Conservation (phyloP, 768 basidiomycete species). For the Paxillus rubicundulus region DNA sequence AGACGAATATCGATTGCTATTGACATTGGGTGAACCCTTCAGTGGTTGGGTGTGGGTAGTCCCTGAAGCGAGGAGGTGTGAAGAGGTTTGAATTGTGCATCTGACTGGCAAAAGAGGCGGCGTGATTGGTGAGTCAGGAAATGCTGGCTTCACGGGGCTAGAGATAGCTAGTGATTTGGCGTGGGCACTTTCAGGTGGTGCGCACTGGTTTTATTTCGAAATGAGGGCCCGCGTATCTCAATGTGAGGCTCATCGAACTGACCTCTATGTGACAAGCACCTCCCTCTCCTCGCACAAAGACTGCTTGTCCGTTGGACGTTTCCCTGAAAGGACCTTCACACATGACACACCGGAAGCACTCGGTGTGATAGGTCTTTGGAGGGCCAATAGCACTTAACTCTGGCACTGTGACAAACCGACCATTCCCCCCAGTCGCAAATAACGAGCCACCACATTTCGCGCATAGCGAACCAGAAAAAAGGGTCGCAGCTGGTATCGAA, state of each 20-base stretch:
- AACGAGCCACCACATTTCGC: conserved; percentile 57
- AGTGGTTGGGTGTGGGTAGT: conserved; percentile 8
- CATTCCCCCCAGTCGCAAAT: conserved; percentile 54
- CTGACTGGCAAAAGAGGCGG: conserved; percentile 21
- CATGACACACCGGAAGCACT: conserved; percentile 71
- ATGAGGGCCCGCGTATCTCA: conserved; percentile 6
- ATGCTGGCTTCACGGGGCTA: conserved; percentile 10
- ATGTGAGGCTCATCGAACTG: conserved; percentile 4
- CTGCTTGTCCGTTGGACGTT: conserved; percentile 55
- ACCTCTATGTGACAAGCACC: conserved; percentile 71
- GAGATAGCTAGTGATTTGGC: conserved; percentile 12
- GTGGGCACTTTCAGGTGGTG: conserved; percentile 36
- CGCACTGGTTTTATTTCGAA: conserved; percentile 34
- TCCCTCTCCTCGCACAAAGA: conserved; percentile 63
- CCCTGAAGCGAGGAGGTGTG: conserved; percentile 1
- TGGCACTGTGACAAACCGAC: conserved; percentile 72
- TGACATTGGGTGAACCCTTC: conserved; percentile 12
- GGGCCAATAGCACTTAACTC: conserved; percentile 39
- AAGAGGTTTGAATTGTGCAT: conserved; percentile 13
- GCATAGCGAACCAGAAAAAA: conserved; percentile 48
- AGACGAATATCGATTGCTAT: conserved; percentile 22
- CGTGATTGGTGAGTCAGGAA: conserved; percentile 8
- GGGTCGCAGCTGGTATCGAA: conserved; percentile 30
- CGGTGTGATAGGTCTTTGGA: conserved; percentile 66
- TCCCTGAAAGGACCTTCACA: conserved; percentile 68